Conservation (phyloP, 345 rosid genomes). For the Corchorus capsularis region DNA sequence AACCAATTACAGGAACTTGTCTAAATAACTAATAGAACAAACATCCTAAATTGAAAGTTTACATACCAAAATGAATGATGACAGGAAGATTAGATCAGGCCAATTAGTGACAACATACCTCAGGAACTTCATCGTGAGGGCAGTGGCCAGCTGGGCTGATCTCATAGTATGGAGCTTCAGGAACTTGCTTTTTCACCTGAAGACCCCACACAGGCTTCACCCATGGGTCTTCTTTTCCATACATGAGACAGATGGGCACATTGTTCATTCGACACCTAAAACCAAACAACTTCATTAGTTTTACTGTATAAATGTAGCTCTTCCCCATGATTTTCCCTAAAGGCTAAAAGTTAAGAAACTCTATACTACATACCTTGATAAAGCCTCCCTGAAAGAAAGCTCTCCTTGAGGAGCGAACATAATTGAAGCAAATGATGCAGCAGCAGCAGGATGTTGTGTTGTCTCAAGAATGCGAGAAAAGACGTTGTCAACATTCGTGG, state of each 20-base stretch:
- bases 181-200: constrained; percentile 69
- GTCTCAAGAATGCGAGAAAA: constrained; percentile 71
- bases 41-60: background rate
- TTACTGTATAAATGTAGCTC: background rate
- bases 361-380: constrained; percentile 45
- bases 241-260: constrained; percentile 77
- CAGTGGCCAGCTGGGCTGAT: constrained; percentile 99
- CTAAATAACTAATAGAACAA: background rate
- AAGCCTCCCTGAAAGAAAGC: constrained; percentile 71
- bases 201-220: constrained; percentile 92
- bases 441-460: constrained; percentile 92
- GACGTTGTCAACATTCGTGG: constrained; percentile 79
- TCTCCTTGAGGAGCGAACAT: constrained; percentile 88
- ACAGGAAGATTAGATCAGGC: background rate
- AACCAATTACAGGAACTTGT: background rate
- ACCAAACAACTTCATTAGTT: constrained; percentile 18
- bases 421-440: constrained; percentile 89
- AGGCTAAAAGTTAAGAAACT: background rate
- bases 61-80: background rate
- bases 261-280: constrained; percentile 59
- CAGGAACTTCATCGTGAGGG: constrained; percentile 99
- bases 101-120: constrained; percentile 47
- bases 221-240: constrained; percentile 98
- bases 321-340: background rate
- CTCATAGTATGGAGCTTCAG: constrained; percentile 83